Evolutionary conservation across 495 filamentous ascomycete species (phyloP).

Genomic region (Trichoderma gamsii): DNA sequence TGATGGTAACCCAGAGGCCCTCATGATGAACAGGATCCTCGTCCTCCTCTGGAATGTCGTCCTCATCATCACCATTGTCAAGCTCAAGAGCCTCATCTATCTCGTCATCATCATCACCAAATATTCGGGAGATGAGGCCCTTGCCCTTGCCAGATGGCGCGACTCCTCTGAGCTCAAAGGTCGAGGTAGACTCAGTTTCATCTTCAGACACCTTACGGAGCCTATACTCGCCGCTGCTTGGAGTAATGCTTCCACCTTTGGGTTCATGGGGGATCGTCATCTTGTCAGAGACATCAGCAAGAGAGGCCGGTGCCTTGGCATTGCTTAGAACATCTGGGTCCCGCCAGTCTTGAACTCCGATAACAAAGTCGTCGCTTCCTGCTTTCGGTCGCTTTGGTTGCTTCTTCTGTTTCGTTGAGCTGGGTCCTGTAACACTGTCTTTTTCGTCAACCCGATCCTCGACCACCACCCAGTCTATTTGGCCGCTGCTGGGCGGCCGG

Average conservation of each 20-base stretch:
- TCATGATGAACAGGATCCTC: conserved; percentile 50
- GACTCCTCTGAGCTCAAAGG: neutral
- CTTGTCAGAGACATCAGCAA: conserved; percentile 16
- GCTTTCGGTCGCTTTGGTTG: neutral
- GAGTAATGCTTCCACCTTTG: conserved; percentile 65
- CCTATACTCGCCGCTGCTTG: conserved; percentile 70
- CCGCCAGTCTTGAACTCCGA: conserved; percentile 88
- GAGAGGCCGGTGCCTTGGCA: conserved; percentile 14
- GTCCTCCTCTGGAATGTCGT: conserved; percentile 19
- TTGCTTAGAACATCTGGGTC: conserved; percentile 59
- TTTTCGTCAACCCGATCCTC: conserved; percentile 60
- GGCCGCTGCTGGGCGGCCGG: conserved; percentile 76
- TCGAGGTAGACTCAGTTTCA: neutral
- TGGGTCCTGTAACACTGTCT: conserved; percentile 31
- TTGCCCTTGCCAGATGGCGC: conserved; percentile 24
- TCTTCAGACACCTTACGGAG: conserved; percentile 23
- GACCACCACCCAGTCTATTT: conserved; percentile 67
- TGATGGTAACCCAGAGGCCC: conserved; percentile 92
- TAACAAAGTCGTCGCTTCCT: conserved; percentile 66
- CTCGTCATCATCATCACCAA: conserved; percentile 33
- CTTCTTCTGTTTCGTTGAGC: conserved; percentile 31
- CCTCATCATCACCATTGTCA: conserved; percentile 16
- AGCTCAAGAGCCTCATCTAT: conserved; percentile 23
- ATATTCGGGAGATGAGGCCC: conserved; percentile 39
- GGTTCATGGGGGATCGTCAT: conserved; percentile 30